Evolutionary conservation across 2,329 filamentous ascomycete species (phyloP), one percentile per base, ranked within the genome.

Genomic region (Hansfordia pulvinata): DNA sequence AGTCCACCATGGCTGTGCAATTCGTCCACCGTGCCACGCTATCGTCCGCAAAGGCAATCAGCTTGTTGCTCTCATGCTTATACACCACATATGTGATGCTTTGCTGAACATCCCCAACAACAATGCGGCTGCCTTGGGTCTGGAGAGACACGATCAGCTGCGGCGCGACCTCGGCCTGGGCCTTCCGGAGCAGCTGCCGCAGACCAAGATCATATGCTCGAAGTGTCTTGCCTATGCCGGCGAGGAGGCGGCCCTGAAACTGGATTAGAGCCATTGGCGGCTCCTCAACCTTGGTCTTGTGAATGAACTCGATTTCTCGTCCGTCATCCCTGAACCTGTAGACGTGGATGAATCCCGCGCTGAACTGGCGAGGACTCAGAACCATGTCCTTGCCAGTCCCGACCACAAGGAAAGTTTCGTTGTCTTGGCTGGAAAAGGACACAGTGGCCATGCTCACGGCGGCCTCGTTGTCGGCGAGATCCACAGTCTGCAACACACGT

Each of bases 21-120:
- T 84, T 93, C 2, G 84, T 93, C 82, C 86, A 96, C 17, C 90
- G 75, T 26, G 85, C 67, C 33, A 94, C 69, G 6, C 76, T 79
- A 48, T 99, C 90, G 46, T 98, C 90, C 11, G 71, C 82, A 43
- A 98, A 98, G 0, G 88, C 81, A 32, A 98, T 92, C 25, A 98
- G 62, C 41, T 79, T 80, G 53, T 96, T 96, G 38, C 85, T 81
- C 38, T 84, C 74, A 22, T 78, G 76, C 52, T 98, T 96, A 62
- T 93, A 96, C 14, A 92, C 86, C 9, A 92, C 80, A 40, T 82
- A 96, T 0, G 79, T 88, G 30, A 96, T 72, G 30, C 84, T 86
- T 47, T 98, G 85, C 40, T 88, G 80, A 17, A 94, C 76, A 48
- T 99, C 92, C 10, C 84, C 86, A 19, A 93, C 84, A 27, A 94